A percentile compares a stretch with the other conserved stretches of the same genome.
phyloP scores from a whole-genome alignment of 176 grass and related monocot species.

The Hsuehochloa calcarea region DNA sequence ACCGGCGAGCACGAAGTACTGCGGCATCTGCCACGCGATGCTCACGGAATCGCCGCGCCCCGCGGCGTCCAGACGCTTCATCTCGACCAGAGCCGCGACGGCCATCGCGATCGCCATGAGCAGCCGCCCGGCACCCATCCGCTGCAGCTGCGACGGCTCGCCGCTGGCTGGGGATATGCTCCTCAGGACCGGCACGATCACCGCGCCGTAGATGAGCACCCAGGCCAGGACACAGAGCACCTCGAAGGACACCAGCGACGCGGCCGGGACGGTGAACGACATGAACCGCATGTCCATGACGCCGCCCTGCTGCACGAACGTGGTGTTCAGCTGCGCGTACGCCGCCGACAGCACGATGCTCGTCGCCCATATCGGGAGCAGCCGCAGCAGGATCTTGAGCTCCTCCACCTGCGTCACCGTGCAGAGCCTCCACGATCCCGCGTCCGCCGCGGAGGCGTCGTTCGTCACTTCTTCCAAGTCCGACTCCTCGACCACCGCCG shows the following conservation, averaged over 20 bases:
- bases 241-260: slow-evolving; percentile 54
- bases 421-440: slow-evolving; percentile 45
- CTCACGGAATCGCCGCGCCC: slow-evolving; percentile 26
- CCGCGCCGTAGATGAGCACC: slow-evolving; percentile 49
- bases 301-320: slow-evolving; percentile 61
- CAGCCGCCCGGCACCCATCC: slow-evolving; percentile 60
- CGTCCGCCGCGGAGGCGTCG: not conserved
- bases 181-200: slow-evolving; percentile 35
- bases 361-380: slow-evolving; percentile 54
- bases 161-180: not conserved
- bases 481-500: slow-evolving; percentile 39
- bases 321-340: slow-evolving; percentile 60
- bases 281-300: slow-evolving; percentile 48
- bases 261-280: slow-evolving; percentile 56
- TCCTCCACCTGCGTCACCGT: slow-evolving; percentile 92
- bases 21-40: slow-evolving; percentile 75
- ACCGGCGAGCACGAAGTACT: slow-evolving; percentile 58
- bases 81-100: slow-evolving; percentile 53
- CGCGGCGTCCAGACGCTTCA: slow-evolving; percentile 33
- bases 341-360: slow-evolving; percentile 53
- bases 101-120: slow-evolving; percentile 60
- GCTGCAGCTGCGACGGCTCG: slow-evolving; percentile 56
- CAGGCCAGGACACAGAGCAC: slow-evolving; percentile 45
- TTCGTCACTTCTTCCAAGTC: slow-evolving; percentile 37
- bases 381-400: slow-evolving; percentile 62